Evolutionary conservation across 441 rosid species (phyloP).

Genomic region (Viola pubescens): DNA sequence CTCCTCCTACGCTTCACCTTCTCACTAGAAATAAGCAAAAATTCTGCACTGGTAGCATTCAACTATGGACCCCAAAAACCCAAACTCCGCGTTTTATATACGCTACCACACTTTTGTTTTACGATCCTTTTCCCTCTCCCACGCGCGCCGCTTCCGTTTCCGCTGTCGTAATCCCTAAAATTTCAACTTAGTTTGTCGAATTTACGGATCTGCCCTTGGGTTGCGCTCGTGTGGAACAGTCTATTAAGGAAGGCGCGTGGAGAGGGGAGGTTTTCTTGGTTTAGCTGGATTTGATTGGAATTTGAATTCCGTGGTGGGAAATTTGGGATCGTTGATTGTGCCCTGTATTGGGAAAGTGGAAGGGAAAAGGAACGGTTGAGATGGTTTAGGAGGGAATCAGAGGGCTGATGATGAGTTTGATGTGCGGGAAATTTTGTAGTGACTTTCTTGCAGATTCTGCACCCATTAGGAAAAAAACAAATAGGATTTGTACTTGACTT

Average conservation of each 20-base stretch:
- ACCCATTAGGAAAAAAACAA: too few relatives aligned
- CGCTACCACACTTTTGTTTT: slow-evolving; percentile 6
- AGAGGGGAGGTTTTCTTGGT: neutral
- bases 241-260: neutral
- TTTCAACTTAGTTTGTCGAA: neutral
- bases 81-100: slow-evolving; percentile 9
- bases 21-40: neutral
- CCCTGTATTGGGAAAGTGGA: neutral
- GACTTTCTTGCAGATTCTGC: too few relatives aligned
- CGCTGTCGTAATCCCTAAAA: neutral
- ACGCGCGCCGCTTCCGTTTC: neutral
- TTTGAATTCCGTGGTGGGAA: slow-evolving; percentile 7
- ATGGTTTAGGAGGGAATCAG: neutral
- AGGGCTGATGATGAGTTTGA: neutral
- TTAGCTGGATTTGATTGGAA: slow-evolving; percentile 3
- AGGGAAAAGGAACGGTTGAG: neutral
- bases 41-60: neutral
- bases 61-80: neutral
- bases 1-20: neutral
- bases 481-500: too few relatives aligned
- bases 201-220: neutral
- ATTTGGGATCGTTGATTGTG: neutral
- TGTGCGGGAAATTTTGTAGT: too few relatives aligned
- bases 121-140: neutral
- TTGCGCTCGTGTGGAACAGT: neutral